Conservation (phyloP, 768 basidiomycete species). For the Boletellus ananas region DNA sequence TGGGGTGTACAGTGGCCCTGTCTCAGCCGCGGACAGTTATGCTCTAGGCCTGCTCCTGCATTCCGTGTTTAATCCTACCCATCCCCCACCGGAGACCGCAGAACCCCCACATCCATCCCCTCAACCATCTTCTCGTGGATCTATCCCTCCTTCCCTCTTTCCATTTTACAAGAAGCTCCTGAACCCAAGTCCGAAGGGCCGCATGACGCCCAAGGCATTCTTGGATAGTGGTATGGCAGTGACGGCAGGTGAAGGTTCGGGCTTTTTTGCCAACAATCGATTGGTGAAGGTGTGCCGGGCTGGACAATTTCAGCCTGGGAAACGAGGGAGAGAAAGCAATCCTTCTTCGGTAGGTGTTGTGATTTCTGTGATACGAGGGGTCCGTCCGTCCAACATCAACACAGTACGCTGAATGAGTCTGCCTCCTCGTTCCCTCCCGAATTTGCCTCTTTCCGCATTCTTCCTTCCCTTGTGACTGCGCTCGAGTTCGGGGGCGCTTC, state of each 20-base stretch:
- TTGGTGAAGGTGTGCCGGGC: conserved; percentile 75
- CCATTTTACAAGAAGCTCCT: conserved; percentile 82
- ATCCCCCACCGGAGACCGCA: conserved; percentile 63
- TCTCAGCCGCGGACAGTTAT: conserved; percentile 79
- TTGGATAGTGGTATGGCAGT: conserved; percentile 78
- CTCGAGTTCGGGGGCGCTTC: conserved; percentile 77
- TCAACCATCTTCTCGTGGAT: conserved; percentile 67
- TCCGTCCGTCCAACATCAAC: not conserved
- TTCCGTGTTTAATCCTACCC: conserved; percentile 79
- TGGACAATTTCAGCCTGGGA: conserved; percentile 81
- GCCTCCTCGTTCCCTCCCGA: conserved; percentile 78
- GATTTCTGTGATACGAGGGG: not conserved
- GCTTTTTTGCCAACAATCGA: conserved; percentile 81
- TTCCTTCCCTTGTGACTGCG: conserved; percentile 79
- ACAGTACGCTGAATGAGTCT: conserved; percentile 75
- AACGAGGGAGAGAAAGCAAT: conserved; percentile 76
- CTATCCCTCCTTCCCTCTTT: conserved; percentile 73
- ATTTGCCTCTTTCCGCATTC: conserved; percentile 79
- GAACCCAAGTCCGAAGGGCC: conserved; percentile 80
- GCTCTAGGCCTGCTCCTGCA: conserved; percentile 84
- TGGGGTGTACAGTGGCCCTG: conserved; percentile 36
- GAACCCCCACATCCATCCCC: conserved; percentile 78
- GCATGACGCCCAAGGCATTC: conserved; percentile 73
- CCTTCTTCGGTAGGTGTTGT: conserved; percentile 56
- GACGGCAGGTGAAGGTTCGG: conserved; percentile 49